A percentile compares a stretch with the other conserved stretches of the same genome.
Conservation (phyloP, 2,329 filamentous ascomycete species). For the Trichoderma polysporum region DNA sequence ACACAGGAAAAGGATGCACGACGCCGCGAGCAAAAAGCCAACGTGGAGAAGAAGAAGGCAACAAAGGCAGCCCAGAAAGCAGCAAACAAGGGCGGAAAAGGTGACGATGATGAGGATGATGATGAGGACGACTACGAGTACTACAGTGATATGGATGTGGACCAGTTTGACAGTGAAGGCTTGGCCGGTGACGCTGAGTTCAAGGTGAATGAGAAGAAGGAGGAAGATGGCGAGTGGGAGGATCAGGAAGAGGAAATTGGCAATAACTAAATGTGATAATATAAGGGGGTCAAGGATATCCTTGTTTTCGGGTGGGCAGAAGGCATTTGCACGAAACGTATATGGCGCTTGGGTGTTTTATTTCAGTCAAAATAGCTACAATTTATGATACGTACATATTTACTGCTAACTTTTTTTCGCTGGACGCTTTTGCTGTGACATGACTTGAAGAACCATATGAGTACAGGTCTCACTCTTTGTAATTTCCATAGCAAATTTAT, state of each 20-base stretch:
- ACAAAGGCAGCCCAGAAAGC: slow-evolving; percentile 43
- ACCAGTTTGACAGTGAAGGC: slow-evolving; percentile 53
- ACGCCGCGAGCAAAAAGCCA: slow-evolving; percentile 80
- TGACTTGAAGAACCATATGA: neutral
- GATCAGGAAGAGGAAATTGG: slow-evolving; percentile 20
- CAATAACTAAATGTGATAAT: neutral
- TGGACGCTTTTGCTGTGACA: neutral
- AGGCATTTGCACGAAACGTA: slow-evolving; percentile 8
- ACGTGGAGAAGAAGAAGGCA: slow-evolving; percentile 79
- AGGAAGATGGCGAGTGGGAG: slow-evolving; percentile 47
- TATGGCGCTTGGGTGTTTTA: slow-evolving; percentile 9
- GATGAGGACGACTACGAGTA: slow-evolving; percentile 45
- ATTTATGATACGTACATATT: slow-evolving; percentile 5
- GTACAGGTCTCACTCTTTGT: no score
- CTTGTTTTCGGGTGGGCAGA: neutral
- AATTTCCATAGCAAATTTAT: neutral
- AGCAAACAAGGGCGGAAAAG: slow-evolving; percentile 36
- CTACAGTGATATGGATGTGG: slow-evolving; percentile 46
- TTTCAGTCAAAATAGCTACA: neutral
- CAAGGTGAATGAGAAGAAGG: slow-evolving; percentile 47
- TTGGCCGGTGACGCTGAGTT: slow-evolving; percentile 51
- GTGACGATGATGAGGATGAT: slow-evolving; percentile 40
- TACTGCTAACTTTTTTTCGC: neutral
- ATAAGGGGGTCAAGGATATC: neutral
- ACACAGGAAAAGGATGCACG: slow-evolving; percentile 79